A percentile compares a stretch with the other conserved stretches of the same genome.
These are phyloP conservation scores for Oxytropis ochrocephala DNA, from an alignment of 306 rosid genomes.

Conservation along the genomic window DNA sequence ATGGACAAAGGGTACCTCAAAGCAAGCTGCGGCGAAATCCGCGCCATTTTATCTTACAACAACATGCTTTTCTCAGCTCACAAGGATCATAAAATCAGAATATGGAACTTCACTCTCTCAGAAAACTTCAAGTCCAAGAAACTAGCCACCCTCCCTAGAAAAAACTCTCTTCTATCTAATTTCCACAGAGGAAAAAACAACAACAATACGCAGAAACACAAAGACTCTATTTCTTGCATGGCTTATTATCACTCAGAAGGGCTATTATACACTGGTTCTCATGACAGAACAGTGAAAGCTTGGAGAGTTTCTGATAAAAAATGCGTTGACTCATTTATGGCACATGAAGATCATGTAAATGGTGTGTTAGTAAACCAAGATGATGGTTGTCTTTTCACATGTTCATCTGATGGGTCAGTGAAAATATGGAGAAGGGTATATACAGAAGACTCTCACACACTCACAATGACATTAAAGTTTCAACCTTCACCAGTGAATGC, in stretches of 20 bases:
- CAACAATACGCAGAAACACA: slow-evolving; percentile 23
- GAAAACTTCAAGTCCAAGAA: slow-evolving; percentile 46
- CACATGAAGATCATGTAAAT: slow-evolving; percentile 53
- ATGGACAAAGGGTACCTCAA: slow-evolving; percentile 46
- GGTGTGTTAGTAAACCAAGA: slow-evolving; percentile 59
- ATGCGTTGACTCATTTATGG: slow-evolving; percentile 52
- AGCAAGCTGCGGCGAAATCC: slow-evolving; percentile 35
- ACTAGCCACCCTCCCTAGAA: slow-evolving; percentile 45
- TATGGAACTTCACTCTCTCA: slow-evolving; percentile 49
- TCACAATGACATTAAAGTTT: slow-evolving; percentile 53
- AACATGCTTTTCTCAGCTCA: slow-evolving; percentile 58
- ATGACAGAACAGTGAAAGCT: slow-evolving; percentile 52
- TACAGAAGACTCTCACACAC: slow-evolving; percentile 64
- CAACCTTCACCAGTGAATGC: slow-evolving; percentile 54
- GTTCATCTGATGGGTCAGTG: slow-evolving; percentile 68
- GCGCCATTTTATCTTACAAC: slow-evolving; percentile 38
- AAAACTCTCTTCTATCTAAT: slow-evolving; percentile 20
- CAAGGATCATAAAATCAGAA: slow-evolving; percentile 52
- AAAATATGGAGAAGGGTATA: slow-evolving; percentile 69
- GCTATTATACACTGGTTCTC: slow-evolving; percentile 56
- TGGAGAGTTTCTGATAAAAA: slow-evolving; percentile 46
- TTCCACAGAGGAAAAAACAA: slow-evolving; percentile 24
- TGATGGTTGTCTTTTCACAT: slow-evolving; percentile 66
- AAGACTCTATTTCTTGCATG: slow-evolving; percentile 49
- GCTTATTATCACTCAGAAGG: slow-evolving; percentile 74